phyloP scores from a whole-genome alignment of 257 asterid genomes.

The Solanum chiquidenum region DNA sequence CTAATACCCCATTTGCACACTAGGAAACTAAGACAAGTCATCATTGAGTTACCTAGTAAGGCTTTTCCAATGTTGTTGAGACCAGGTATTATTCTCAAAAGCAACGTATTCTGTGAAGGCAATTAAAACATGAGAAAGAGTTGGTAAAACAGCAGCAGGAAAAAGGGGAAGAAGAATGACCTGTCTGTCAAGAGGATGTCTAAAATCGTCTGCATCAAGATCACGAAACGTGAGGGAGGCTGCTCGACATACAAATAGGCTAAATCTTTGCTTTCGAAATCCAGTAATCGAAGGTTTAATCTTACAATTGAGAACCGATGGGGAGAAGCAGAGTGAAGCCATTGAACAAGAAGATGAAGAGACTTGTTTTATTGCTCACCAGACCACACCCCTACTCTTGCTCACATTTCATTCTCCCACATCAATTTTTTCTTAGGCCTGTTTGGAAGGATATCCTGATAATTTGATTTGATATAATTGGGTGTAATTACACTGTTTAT shows the following conservation, averaged over 20 bases:
- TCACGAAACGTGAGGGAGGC: slow-evolving; percentile 45
- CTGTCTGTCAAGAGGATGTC: slow-evolving; percentile 93
- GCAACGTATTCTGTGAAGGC: slow-evolving; percentile 59
- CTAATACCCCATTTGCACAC: too few species aligned
- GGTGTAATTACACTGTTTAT: too few species aligned
- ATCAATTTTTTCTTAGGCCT: too few species aligned
- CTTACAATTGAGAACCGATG: neutral
- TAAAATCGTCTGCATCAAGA: slow-evolving; percentile 83
- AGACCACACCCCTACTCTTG: too few species aligned
- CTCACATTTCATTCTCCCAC: too few species aligned
- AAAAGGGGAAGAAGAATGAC: slow-evolving; percentile 8
- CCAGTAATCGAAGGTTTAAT: slow-evolving; percentile 1
- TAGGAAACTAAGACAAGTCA: too few species aligned
- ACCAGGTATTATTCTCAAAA: slow-evolving; percentile 90
- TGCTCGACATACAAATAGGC: slow-evolving; percentile 27
- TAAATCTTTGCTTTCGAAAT: neutral
- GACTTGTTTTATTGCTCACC: too few species aligned
- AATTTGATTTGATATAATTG: too few species aligned
- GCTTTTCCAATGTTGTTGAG: slow-evolving; percentile 72
- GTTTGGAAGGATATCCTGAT: too few species aligned
- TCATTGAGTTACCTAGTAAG: slow-evolving; percentile 44
- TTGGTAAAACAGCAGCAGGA: neutral
- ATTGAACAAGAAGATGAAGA: too few species aligned
- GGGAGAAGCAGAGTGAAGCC: neutral
- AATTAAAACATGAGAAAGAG: neutral